These are phyloP conservation scores for Decorospora gaudefroyi DNA, from an alignment of 2,329 filamentous ascomycete species.

Conservation along the genomic window DNA sequence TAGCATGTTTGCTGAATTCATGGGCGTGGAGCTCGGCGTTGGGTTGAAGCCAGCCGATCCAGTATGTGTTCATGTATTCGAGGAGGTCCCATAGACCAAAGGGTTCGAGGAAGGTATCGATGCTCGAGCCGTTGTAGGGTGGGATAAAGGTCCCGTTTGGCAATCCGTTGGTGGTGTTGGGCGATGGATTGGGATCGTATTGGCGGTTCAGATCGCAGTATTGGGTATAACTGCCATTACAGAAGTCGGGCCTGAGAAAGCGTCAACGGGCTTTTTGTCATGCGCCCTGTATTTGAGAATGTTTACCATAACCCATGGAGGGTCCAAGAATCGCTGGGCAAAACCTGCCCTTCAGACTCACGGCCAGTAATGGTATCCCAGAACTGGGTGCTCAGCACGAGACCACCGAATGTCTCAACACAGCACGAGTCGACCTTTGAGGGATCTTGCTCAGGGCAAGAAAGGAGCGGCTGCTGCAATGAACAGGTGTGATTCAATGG, in stretches of 20 bases:
- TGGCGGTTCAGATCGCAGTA: constrained; percentile 69
- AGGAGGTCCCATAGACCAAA: constrained; percentile 65
- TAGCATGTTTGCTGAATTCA: constrained; percentile 70
- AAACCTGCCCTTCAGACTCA: constrained; percentile 61
- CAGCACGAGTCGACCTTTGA: constrained; percentile 64
- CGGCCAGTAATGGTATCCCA: constrained; percentile 68
- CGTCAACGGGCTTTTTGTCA: not conserved
- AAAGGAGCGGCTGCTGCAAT: constrained; percentile 46
- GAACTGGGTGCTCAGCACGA: constrained; percentile 66
- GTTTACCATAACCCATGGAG: constrained; percentile 63
- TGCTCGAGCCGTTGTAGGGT: constrained; percentile 61
- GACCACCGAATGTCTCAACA: constrained; percentile 66
- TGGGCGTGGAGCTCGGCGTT: constrained; percentile 68
- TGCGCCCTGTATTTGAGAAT: not conserved
- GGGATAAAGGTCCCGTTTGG: constrained; percentile 59
- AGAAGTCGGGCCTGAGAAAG: constrained; percentile 47
- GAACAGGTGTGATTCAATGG: constrained; percentile 62
- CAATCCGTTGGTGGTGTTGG: constrained; percentile 66
- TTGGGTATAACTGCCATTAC: constrained; percentile 64
- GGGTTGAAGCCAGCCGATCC: constrained; percentile 62
- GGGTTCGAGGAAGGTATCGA: constrained; percentile 62
- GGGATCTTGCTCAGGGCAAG: constrained; percentile 40
- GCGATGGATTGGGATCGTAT: constrained; percentile 64
- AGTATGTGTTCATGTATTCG: constrained; percentile 68
- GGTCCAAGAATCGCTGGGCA: constrained; percentile 62